A percentile compares a stretch with the other conserved stretches of the same genome.
Conservation (phyloP, 1,284 basidiomycete species). For the Leccinum pachyderme region DNA sequence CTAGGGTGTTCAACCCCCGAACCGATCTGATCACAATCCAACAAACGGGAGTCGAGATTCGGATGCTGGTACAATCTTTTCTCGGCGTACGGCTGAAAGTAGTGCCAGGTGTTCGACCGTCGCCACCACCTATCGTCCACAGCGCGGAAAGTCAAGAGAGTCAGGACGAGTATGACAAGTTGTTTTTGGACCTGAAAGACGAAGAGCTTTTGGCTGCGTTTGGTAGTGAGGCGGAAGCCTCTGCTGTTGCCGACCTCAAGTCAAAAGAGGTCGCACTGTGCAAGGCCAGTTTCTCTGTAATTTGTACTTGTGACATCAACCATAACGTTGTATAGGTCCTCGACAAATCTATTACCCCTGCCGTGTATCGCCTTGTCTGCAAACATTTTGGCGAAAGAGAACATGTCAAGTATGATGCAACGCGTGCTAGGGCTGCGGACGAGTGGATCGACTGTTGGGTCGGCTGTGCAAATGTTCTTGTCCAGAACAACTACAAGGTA, state of each 20-base stretch:
- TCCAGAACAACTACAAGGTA: slow-evolving; percentile 58
- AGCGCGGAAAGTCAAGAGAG: slow-evolving; percentile 60
- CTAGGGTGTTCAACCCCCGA: slow-evolving; percentile 51
- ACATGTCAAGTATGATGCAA: slow-evolving; percentile 30
- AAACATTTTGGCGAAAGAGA: slow-evolving; percentile 44
- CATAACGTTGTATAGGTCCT: slow-evolving; percentile 45
- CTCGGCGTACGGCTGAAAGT: slow-evolving; percentile 57
- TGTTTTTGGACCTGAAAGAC: slow-evolving; percentile 60
- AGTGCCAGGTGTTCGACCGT: slow-evolving; percentile 47
- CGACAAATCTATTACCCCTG: slow-evolving; percentile 51
- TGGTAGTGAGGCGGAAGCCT: slow-evolving; percentile 36
- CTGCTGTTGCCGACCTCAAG: slow-evolving; percentile 30
- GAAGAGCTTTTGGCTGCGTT: slow-evolving; percentile 54
- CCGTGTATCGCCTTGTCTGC: slow-evolving; percentile 63
- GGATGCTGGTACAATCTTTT: slow-evolving; percentile 56
- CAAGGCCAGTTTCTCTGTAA: slow-evolving; percentile 35
- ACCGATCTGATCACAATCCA: slow-evolving; percentile 35
- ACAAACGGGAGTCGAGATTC: slow-evolving; percentile 31
- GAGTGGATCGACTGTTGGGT: slow-evolving; percentile 78
- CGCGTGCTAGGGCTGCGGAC: slow-evolving; percentile 38
- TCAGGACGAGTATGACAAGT: slow-evolving; percentile 65
- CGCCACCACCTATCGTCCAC: slow-evolving; percentile 29
- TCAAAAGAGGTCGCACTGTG: slow-evolving; percentile 43
- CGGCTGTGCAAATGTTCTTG: slow-evolving; percentile 66
- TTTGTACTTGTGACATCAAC: neutral